These are phyloP conservation scores for Lithohypha guttulata DNA, from an alignment of 2,329 filamentous ascomycete species.

Conservation along the genomic window DNA sequence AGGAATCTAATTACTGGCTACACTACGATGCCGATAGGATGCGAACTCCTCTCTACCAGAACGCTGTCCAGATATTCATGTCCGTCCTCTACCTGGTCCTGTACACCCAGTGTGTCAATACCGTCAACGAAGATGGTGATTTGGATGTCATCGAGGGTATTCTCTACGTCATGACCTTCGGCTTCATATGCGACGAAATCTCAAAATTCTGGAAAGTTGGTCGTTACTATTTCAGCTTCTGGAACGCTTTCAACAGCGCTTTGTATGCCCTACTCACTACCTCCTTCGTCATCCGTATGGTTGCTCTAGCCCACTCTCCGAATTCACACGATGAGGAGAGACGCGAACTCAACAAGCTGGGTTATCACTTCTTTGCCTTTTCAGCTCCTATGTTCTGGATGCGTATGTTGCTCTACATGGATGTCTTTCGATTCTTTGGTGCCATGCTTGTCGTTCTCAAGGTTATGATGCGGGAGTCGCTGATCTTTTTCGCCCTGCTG, in stretches of 20 bases:
- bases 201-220: constrained; percentile 92
- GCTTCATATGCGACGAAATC: constrained; percentile 79
- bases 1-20: constrained; percentile 62
- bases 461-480: constrained; percentile 83
- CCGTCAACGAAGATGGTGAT: constrained; percentile 74
- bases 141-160: constrained; percentile 73
- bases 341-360: constrained; percentile 60
- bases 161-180: constrained; percentile 82
- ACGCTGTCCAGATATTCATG: constrained; percentile 73
- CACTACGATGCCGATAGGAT: constrained; percentile 93
- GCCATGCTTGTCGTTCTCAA: constrained; percentile 97
- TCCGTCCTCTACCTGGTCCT: constrained; percentile 73
- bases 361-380: constrained; percentile 91
- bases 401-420: constrained; percentile 80
- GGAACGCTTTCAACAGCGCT: constrained; percentile 86
- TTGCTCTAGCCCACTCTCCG: constrained; percentile 58
- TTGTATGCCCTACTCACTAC: constrained; percentile 70
- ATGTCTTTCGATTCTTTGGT: constrained; percentile 89
- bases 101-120: constrained; percentile 88
- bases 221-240: constrained; percentile 82
- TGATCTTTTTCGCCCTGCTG: constrained; percentile 92
- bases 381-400: constrained; percentile 95
- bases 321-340: constrained; percentile 42
- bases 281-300: constrained; percentile 67
- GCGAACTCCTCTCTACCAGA: constrained; percentile 86